phyloP scores from a whole-genome alignment of 352 stramenopile genomes.

The Phytophthora megakarya region DNA sequence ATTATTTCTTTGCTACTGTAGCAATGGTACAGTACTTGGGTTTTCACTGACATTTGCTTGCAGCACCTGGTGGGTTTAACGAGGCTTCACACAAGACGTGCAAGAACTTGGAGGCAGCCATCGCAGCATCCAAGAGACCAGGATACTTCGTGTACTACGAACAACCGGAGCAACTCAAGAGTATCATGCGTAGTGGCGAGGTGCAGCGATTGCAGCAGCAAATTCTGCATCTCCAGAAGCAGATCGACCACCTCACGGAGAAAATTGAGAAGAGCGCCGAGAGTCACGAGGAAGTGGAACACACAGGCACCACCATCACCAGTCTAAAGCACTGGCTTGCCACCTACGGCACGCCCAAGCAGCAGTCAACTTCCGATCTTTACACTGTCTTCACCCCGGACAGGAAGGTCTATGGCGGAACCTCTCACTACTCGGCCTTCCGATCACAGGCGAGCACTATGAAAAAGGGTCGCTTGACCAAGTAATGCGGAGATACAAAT shows the following conservation, averaged over 20 bases:
- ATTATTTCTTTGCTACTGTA: background rate
- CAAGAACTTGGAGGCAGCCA: conserved; percentile 82
- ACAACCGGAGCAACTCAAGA: conserved; percentile 60
- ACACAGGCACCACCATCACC: conserved; percentile 39
- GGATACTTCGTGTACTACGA: conserved; percentile 82
- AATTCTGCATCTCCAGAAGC: conserved; percentile 66
- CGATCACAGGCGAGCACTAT: conserved; percentile 65
- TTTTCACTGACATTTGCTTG: background rate
- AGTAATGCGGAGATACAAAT: conserved; percentile 41
- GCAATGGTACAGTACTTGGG: background rate
- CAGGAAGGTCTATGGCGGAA: conserved; percentile 79
- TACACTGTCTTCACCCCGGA: conserved; percentile 72
- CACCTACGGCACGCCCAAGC: conserved; percentile 68
- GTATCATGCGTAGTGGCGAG: conserved; percentile 55
- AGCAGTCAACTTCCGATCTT: conserved; percentile 49
- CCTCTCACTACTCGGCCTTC: conserved; percentile 77
- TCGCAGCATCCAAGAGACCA: conserved; percentile 72
- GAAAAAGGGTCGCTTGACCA: conserved; percentile 77
- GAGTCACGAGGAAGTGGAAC: background rate
- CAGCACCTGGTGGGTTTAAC: conserved; percentile 70
- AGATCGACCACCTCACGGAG: conserved; percentile 68
- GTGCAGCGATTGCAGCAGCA: conserved; percentile 65
- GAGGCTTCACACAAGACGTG: conserved; percentile 74
- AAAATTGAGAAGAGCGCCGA: conserved; percentile 44
- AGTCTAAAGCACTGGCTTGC: conserved; percentile 79